Evolutionary conservation across 1,139 yeast genomes (phyloP), one percentile per base, ranked within the genome.

Genomic region (Diutina rugosa): DNA sequence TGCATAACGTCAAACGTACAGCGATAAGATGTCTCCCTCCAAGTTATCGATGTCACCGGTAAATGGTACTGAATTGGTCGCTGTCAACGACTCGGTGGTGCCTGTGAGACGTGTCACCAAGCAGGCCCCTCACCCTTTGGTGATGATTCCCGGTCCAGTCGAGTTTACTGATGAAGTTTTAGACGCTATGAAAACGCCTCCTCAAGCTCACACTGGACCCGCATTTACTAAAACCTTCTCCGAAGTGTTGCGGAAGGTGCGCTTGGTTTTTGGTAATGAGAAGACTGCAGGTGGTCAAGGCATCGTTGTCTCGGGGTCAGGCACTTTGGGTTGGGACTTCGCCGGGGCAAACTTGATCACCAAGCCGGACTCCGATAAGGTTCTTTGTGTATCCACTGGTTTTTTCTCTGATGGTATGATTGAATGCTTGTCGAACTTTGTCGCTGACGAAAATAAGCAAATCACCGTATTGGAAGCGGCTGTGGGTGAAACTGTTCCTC

Each of bases 61-160:
- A 14, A 35, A 44, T 44, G 46, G 46, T 18, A 6, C 26, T 5
- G 46, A 18, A 9, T n/a, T 14, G 14, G 53, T 18, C 8, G 44
- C n/a, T 44, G 53, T 32, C n/a, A 10, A 12, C 48, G 48, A 26
- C 46, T 21, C 48, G 21, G 48, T 46, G 30, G 53, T 49, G 14
- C 53, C 53, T 7, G 53, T 28, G 21, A 12, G 53, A 8, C 53
- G 53, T n/a, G 14, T 14, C 44, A 32, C 53, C 45, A 30, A n/a
- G 16, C 53, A 49, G 44, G 53, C 32, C 29, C 32, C 52, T 21
- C 56, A 46, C n/a, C 18, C 53, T n/a, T 30, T 55, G 28, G 56
- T 55, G 45, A 55, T 55, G 56, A 52, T 55, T 16, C 56, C 56
- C n/a, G 56, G 56, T 5, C 56, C 56, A 6, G 52, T 55, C 7